Percentiles rank a stretch among this genome's conserved stretches.
Conservation (phyloP, 179 eudicot species). For the Carnegiea gigantea region DNA sequence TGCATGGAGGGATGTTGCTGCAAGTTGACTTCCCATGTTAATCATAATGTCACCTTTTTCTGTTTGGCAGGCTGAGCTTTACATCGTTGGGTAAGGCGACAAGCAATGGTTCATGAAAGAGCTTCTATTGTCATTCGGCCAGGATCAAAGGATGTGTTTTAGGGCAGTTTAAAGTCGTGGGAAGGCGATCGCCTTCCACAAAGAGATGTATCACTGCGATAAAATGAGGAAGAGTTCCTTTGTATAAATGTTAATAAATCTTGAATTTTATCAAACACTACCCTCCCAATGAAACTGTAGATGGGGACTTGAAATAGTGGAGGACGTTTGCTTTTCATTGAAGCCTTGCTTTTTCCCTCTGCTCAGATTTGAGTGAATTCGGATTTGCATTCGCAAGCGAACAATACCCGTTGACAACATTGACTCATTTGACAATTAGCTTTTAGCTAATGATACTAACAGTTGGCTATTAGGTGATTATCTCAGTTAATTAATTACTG, state of each 20-base stretch:
- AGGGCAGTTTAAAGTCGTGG: neutral
- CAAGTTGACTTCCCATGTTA: neutral
- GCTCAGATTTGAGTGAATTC: neutral
- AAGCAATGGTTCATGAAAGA: conserved; percentile 26
- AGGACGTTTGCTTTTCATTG: neutral
- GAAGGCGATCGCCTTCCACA: conserved; percentile 13
- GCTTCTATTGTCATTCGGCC: neutral
- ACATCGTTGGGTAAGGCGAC: conserved; percentile 60
- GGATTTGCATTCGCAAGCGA: neutral
- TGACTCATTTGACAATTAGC: too few relatives aligned
- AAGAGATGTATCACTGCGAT: neutral
- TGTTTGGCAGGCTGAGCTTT: conserved; percentile 51
- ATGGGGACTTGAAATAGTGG: conserved; percentile 20
- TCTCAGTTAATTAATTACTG: too few relatives aligned
- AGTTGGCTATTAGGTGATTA: too few relatives aligned
- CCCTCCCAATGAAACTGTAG: conserved; percentile 24
- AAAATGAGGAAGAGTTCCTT: conserved; percentile 9
- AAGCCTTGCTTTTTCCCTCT: conserved; percentile 1
- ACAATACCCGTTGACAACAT: too few relatives aligned
- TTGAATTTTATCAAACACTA: neutral
- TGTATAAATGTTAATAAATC: conserved; percentile 38
- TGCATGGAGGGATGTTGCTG: neutral
- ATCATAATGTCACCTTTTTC: neutral
- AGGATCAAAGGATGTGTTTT: neutral
- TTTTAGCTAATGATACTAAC: too few relatives aligned